Evolutionary conservation across 2,329 filamentous ascomycete species (phyloP).

Genomic region (Venturia pyrina): DNA sequence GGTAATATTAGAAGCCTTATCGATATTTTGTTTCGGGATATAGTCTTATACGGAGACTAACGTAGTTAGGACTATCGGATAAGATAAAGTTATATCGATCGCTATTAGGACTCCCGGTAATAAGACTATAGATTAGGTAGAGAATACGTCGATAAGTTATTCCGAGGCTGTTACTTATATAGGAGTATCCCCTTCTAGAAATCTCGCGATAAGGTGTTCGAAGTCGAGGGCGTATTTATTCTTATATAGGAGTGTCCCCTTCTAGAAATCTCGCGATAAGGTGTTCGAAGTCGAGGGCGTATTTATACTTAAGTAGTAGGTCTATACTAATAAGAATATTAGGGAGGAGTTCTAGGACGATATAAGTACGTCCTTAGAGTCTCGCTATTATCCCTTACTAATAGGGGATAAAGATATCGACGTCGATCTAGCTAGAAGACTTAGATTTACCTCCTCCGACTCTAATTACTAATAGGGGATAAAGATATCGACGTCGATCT

Average conservation of each 20-base stretch:
- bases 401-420: not conserved
- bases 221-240: not conserved
- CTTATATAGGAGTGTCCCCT: not conserved
- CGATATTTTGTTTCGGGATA: no score
- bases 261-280: not conserved
- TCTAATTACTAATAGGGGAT: not conserved
- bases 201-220: not conserved
- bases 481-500: not conserved
- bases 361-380: not conserved
- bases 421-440: not conserved
- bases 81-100: no score
- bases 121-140: not conserved
- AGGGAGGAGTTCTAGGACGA: not conserved
- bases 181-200: not conserved
- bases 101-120: not conserved
- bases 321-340: not conserved
- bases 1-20: no score
- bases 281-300: not conserved
- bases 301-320: not conserved
- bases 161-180: not conserved
- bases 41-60: no score
- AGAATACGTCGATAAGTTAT: not conserved
- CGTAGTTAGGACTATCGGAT: no score
- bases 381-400: not conserved
- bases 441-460: no score